Evolutionary conservation across 1,139 yeast genomes (phyloP).

Genomic region (Blastobotrys aristatus): DNA sequence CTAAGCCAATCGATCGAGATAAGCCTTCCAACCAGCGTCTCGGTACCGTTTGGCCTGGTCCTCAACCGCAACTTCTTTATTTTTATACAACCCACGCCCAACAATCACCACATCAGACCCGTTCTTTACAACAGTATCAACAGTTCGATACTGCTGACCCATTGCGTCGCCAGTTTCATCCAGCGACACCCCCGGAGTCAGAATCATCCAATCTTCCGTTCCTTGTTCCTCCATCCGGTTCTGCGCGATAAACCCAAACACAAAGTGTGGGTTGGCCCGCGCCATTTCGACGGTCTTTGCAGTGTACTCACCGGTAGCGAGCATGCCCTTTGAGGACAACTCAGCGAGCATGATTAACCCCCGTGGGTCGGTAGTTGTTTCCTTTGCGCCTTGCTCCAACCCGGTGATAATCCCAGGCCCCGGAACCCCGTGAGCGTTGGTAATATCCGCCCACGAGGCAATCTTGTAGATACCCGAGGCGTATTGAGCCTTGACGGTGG

Average conservation of each 20-base stretch:
- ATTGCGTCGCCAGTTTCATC: slow-evolving; percentile 96
- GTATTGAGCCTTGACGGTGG: slow-evolving; percentile 92
- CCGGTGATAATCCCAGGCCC: slow-evolving; percentile 93
- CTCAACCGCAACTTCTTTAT: slow-evolving; percentile 83
- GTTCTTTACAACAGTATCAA: slow-evolving; percentile 68
- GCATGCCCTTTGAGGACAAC: slow-evolving; percentile 84
- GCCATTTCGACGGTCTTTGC: slow-evolving; percentile 85
- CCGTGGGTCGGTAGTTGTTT: slow-evolving; percentile 55
- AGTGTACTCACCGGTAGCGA: slow-evolving; percentile 91
- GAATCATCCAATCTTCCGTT: slow-evolving; percentile 79
- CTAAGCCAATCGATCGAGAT: slow-evolving; percentile 31
- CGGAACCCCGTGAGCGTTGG: slow-evolving; percentile 97
- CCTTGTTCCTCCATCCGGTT: slow-evolving; percentile 70
- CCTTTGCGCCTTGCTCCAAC: slow-evolving; percentile 73
- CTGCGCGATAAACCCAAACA: slow-evolving; percentile 95
- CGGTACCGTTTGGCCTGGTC: slow-evolving; percentile 68
- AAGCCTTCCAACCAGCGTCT: slow-evolving; percentile 93
- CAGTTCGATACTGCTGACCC: slow-evolving; percentile 96
- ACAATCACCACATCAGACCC: slow-evolving; percentile 95
- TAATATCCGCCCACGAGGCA: slow-evolving; percentile 92
- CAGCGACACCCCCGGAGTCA: slow-evolving; percentile 98
- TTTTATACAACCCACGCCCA: slow-evolving; percentile 92
- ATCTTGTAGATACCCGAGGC: slow-evolving; percentile 84
- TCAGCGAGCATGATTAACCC: slow-evolving; percentile 96
- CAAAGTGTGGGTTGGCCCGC: slow-evolving; percentile 77